phyloP scores from a whole-genome alignment of 1,284 basidiomycete species.

The Ceratobasidium sp. region DNA sequence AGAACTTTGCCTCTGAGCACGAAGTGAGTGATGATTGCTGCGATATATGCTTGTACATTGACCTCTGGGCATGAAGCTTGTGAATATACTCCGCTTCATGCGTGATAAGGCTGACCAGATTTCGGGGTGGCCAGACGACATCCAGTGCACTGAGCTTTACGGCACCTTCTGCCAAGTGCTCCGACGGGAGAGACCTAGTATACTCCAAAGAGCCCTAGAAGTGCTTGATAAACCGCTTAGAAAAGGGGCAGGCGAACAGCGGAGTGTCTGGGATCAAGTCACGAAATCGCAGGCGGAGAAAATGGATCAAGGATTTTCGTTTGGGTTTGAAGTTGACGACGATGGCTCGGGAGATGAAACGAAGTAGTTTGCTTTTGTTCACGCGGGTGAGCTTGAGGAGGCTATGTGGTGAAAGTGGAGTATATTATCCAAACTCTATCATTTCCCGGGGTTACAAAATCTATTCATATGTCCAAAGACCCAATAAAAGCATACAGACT shows the following conservation, averaged over 20 bases:
- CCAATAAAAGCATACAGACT: conserved; percentile 26
- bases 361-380: conserved; percentile 7
- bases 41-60: background rate
- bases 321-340: conserved; percentile 47
- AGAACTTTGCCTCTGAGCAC: conserved; percentile 60
- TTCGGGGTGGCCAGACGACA: conserved; percentile 57
- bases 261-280: conserved; percentile 46
- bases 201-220: conserved; percentile 40
- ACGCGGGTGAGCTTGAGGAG: background rate
- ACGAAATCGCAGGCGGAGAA: conserved; percentile 1
- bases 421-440: background rate
- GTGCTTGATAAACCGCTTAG: conserved; percentile 6
- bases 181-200: conserved; percentile 25
- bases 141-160: conserved; percentile 43
- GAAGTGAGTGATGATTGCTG: conserved; percentile 51
- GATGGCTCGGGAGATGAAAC: conserved; percentile 28
- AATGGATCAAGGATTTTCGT: conserved; percentile 42
- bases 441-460: background rate
- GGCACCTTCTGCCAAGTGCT: conserved; percentile 48
- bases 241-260: conserved; percentile 12
- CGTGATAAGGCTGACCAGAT: conserved; percentile 58
- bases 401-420: background rate
- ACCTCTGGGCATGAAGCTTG: conserved; percentile 49
- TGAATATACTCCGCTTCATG: conserved; percentile 59
- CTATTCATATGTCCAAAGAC: conserved; percentile 12